These are phyloP conservation scores for Solanum ossicruentum DNA, from an alignment of 257 asterid genomes.

Conservation along the genomic window DNA sequence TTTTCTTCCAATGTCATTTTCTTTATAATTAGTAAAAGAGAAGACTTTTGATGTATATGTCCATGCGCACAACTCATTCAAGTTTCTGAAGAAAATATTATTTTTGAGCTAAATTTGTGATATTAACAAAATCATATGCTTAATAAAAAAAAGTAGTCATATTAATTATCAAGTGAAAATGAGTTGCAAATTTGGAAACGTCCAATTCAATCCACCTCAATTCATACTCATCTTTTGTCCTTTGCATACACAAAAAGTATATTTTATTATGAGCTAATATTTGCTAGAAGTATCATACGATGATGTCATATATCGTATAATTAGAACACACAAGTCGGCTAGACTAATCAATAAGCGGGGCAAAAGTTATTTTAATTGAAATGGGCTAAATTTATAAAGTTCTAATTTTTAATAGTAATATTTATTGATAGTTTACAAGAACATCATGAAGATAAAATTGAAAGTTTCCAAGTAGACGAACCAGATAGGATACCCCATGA, in stretches of 20 bases:
- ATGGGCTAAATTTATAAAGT: neutral
- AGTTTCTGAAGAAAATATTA: neutral
- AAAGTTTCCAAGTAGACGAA: no score
- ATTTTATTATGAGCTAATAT: neutral
- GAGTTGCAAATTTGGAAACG: neutral
- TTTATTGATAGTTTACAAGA: no score
- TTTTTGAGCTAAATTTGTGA: neutral
- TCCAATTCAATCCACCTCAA: neutral
- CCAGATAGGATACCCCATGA: no score
- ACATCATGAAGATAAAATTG: no score
- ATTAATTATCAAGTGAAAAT: neutral
- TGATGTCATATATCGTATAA: neutral
- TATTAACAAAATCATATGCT: neutral
- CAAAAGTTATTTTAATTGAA: neutral
- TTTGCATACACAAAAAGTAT: neutral
- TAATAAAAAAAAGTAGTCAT: neutral
- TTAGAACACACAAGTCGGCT: fast-evolving
- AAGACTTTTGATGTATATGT: neutral
- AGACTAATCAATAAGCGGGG: neutral
- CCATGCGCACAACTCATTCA: neutral
- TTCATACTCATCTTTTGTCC: neutral
- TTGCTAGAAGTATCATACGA: neutral
- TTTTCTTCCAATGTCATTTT: slow-evolving; percentile 3
- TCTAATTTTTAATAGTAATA: no score
- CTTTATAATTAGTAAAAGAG: slow-evolving; percentile 7